Percentiles rank a stretch among this genome's conserved stretches.
phyloP scores from a whole-genome alignment of 805 yeast species.

The Kazachstania kunashirensis region DNA sequence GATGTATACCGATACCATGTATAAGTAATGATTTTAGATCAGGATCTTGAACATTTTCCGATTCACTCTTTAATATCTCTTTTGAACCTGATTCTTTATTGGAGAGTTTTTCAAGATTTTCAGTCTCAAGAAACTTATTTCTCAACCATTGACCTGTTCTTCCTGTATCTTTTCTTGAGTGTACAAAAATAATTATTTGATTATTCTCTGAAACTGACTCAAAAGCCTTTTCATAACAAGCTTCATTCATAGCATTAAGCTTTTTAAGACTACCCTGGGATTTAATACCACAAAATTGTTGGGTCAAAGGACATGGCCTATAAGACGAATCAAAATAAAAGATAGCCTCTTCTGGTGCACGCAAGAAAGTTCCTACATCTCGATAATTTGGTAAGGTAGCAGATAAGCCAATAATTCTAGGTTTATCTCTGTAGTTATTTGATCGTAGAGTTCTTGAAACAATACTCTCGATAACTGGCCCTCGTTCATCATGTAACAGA shows the following conservation, averaged over 20 bases:
- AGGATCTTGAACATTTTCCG: conserved; percentile 43
- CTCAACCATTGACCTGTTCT: conserved; percentile 71
- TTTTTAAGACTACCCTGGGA: conserved; percentile 73
- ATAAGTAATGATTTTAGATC: conserved; percentile 52
- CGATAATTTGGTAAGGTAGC: conserved; percentile 85
- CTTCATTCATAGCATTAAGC: conserved; percentile 77
- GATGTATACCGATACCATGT: conserved; percentile 79
- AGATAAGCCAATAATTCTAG: conserved; percentile 75
- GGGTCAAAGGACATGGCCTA: conserved; percentile 89
- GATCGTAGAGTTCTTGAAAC: conserved; percentile 60
- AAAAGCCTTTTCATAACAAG: conserved; percentile 70
- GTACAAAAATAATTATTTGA: conserved; percentile 85
- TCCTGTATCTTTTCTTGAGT: conserved; percentile 84
- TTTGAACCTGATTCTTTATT: conserved; percentile 43
- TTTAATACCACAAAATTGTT: conserved; percentile 79
- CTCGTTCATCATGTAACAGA: conserved; percentile 85
- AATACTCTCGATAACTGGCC: conserved; percentile 85
- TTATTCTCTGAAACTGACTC: conserved; percentile 55
- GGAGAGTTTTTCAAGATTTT: conserved; percentile 36
- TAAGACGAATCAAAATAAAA: conserved; percentile 76
- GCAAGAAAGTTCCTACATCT: conserved; percentile 76
- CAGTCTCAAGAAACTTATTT: conserved; percentile 50
- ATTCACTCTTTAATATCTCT: conserved; percentile 57
- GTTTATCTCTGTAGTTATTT: conserved; percentile 35
- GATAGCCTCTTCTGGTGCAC: conserved; percentile 54